Conservation (phyloP, 108 stramenopile species). For the Pseudonitzschia pungens region DNA sequence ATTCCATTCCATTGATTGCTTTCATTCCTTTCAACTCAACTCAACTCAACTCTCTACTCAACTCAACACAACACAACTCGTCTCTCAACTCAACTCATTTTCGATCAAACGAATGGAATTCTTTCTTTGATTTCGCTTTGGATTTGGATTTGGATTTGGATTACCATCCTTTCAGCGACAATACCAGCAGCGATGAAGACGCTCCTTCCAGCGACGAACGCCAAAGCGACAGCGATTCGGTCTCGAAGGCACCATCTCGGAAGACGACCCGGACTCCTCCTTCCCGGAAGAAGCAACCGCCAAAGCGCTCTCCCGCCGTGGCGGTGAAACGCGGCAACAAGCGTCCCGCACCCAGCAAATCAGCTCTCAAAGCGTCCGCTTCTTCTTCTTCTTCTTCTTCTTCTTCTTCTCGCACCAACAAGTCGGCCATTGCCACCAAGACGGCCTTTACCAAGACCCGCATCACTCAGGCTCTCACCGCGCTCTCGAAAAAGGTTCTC, state of each 20-base stretch:
- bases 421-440: background rate
- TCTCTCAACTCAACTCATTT: background rate
- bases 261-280: background rate
- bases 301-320: background rate
- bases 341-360: background rate
- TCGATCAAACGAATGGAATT: background rate
- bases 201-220: background rate
- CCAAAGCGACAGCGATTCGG: slow-evolving; percentile 1
- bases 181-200: slow-evolving; percentile 3
- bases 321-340: background rate
- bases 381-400: too few species aligned
- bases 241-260: background rate
- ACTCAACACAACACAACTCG: too few species aligned
- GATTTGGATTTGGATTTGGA: slow-evolving; percentile 6
- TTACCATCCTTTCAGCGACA: background rate
- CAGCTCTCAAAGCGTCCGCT: background rate
- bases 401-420: too few species aligned
- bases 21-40: too few species aligned
- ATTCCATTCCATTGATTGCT: too few species aligned
- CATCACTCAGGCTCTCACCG: slow-evolving; percentile 17
- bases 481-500: slow-evolving; percentile 36
- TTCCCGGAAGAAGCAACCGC: background rate
- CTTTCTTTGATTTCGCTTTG: slow-evolving; percentile 3
- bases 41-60: too few species aligned
- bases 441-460: slow-evolving; percentile 7